phyloP scores from a whole-genome alignment of 2,329 filamentous ascomycete genomes.

The Endoconidiophora laricicola region DNA sequence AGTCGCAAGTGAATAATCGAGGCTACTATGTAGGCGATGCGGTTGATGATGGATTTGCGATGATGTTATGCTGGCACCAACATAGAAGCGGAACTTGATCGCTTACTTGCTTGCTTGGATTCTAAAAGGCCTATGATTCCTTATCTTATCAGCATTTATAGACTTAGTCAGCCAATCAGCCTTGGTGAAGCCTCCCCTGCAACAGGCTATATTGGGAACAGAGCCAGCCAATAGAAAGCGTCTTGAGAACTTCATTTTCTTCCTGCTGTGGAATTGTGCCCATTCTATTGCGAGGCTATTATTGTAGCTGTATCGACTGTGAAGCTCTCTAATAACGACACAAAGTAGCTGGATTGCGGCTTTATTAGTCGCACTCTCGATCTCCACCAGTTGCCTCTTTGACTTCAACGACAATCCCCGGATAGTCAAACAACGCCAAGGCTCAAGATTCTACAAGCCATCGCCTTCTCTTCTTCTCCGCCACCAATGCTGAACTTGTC shows the following conservation, averaged over 20 bases:
- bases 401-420: not conserved
- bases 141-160: constrained; percentile 10
- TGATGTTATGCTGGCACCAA: not conserved
- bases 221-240: constrained; percentile 8
- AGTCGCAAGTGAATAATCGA: too few species aligned
- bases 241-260: constrained; percentile 10
- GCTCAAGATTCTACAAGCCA: too few species aligned
- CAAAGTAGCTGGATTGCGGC: too few species aligned
- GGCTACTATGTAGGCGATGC: not conserved
- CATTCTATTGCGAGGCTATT: not conserved
- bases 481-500: constrained; percentile 13
- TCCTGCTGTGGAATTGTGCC: not conserved
- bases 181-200: not conserved
- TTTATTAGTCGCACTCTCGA: not conserved
- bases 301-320: not conserved
- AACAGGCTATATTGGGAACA: not conserved
- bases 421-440: not conserved
- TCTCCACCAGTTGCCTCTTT: not conserved
- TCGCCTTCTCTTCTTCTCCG: too few species aligned
- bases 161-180: constrained; percentile 7
- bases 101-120: not conserved
- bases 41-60: not conserved
- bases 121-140: not conserved
- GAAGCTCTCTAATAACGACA: too few species aligned
- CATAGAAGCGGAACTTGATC: not conserved